Evolutionary conservation across 306 rosid genomes (phyloP), one percentile per base, ranked within the genome.

Genomic region (Gastrolobium villosum): DNA sequence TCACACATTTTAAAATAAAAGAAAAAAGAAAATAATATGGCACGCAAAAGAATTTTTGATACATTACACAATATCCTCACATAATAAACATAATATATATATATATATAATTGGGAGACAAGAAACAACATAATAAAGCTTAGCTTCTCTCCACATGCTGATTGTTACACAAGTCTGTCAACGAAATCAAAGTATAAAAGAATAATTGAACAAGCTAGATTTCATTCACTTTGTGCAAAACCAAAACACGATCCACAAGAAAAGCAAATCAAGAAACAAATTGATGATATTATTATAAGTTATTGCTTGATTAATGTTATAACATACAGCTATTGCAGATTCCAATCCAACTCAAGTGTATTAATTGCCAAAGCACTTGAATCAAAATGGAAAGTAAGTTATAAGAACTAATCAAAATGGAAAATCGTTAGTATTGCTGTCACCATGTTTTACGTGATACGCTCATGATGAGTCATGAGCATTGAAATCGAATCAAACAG

Each of bases 161-260:
- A 5, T 36, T 50, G 54, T 50, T 39, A 10, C 49, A 35, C 15
- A 15, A 48, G 63, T 62, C 35, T 14, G 3, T 63, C 73, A 65
- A 76, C 44, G 13, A 65, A 64, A 76, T 76, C 74, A 76, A 65
- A 57, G 31, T 43, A 20, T 65, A 54, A 26, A 30, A 65, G 0
- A 72, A 74, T 43, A 43, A 31, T 41, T 73, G 56, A 73, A 43
- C 44, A 41, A 5, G 3, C 1, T 71, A 54, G 65, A 37, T 71
- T 53, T 53, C 28, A 2, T 53, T 13, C 39, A 26, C 76, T 71
- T 54, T 7, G 62, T 10, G 30, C 28, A 53, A 55, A 20, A 53
- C 40, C 65, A 39, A 72, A 11, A 39, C 53, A 53, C n/a, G 52
- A 37, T 39, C 77, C 77, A 14, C 34, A 54, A 10, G 11, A 54